Evolutionary conservation across 2,329 filamentous ascomycete genomes (phyloP), one percentile per base, ranked within the genome.

Genomic region (Pseudogymnoascus sp.): DNA sequence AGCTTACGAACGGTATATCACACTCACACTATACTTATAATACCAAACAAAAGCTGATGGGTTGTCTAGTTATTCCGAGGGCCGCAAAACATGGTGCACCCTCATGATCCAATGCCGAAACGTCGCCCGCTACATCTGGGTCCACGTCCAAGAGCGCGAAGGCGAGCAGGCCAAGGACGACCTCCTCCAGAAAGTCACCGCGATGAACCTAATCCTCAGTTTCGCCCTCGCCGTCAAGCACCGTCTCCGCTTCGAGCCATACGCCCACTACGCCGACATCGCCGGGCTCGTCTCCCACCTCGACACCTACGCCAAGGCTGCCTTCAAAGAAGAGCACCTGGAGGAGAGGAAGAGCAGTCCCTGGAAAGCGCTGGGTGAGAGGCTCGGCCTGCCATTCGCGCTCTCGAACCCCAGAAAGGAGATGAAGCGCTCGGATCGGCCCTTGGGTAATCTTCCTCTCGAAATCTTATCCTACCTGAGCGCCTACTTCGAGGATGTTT

Each of bases 181-280:
- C 67, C 70, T 92, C 1, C 79, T 95, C 11, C 82, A 79, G 62
- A 93, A 93, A 75, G 72, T 91, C 19, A 70, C 67, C 7, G 69
- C 86, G 6, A 83, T 95, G 74, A 93, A 95, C 72, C 80, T 95
- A 6, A 81, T 95, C 66, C 82, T 91, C 29, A 88, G 90, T 2
- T 95, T 90, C 69, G 82, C 89, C n/a, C 80, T 90, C 16, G 77
- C 91, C 1, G 79, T 96, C 64, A 93, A 93, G 77, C 91, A 95
- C 76, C 87, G 86, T 70, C 82, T 96, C 33, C 89, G 91, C 33
- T 93, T 93, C 73, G 90, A 96, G 73, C 90, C 91, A 1, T 90
- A 89, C 69, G 85, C 87, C 35, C 83, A 87, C 62, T 93, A 95
- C 73, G 82, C 87, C 1, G 91, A 95, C 70, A 79, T 96, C 4